Evolutionary conservation across 2,329 filamentous ascomycete species (phyloP).

Genomic region (Cladorrhinum sp.): DNA sequence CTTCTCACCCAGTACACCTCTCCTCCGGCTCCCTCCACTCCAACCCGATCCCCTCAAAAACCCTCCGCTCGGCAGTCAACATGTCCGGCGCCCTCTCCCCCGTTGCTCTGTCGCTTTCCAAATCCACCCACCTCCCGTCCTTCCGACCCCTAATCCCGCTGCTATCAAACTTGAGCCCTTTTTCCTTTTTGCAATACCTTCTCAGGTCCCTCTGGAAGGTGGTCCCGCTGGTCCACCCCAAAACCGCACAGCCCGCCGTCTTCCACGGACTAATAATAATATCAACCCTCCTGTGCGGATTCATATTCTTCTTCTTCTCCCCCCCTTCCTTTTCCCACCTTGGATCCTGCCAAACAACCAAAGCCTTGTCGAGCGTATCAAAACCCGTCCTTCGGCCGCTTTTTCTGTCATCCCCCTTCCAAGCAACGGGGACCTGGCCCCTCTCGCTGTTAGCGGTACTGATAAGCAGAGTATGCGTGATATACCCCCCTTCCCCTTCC

Average conservation of each 20-base stretch:
- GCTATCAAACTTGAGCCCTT: slow-evolving; percentile 82
- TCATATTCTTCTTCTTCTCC: slow-evolving; percentile 56
- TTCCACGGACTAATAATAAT: slow-evolving; percentile 89
- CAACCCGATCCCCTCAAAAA: slow-evolving; percentile 75
- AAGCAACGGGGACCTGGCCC: slow-evolving; percentile 58
- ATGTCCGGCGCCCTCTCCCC: slow-evolving; percentile 56
- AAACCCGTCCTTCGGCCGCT: slow-evolving; percentile 57
- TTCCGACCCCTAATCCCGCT: slow-evolving; percentile 71
- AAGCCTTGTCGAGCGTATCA: slow-evolving; percentile 84
- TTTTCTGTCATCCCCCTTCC: slow-evolving; percentile 44
- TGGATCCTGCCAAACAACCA: slow-evolving; percentile 88
- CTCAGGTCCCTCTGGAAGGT: slow-evolving; percentile 88
- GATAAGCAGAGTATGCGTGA: slow-evolving; percentile 78
- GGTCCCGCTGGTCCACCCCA: slow-evolving; percentile 85
- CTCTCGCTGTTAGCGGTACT: slow-evolving; percentile 68
- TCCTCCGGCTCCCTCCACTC: slow-evolving; percentile 64
- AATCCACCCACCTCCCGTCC: slow-evolving; percentile 67
- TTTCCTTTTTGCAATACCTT: slow-evolving; percentile 70
- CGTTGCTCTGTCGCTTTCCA: slow-evolving; percentile 52
- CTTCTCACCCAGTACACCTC: slow-evolving; percentile 61
- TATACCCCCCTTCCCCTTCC: slow-evolving; percentile 57
- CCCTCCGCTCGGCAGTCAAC: slow-evolving; percentile 71
- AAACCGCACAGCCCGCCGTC: slow-evolving; percentile 80
- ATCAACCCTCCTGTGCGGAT: slow-evolving; percentile 80
- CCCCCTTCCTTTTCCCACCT: slow-evolving; percentile 38